Conservation (phyloP, 2,329 filamentous ascomycete genomes). For the Pseudogymnoascus sp. region DNA sequence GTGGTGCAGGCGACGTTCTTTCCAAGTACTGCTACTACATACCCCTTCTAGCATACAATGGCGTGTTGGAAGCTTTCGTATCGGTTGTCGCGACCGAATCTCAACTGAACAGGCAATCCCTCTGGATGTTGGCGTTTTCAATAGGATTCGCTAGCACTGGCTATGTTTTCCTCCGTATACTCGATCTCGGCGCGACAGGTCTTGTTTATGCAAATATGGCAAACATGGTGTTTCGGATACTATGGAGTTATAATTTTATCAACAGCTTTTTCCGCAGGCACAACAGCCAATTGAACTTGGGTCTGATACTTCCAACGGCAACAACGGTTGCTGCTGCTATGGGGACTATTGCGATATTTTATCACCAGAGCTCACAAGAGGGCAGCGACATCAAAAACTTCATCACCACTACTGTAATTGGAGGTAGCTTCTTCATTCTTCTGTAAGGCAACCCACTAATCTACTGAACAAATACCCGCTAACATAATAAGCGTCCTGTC, state of each 20-base stretch:
- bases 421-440: constrained; percentile 7
- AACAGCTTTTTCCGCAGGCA: constrained; percentile 47
- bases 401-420: not conserved
- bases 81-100: constrained; percentile 70
- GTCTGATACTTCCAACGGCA: constrained; percentile 36
- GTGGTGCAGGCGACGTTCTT: constrained; percentile 65
- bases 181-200: constrained; percentile 65
- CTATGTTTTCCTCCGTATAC: constrained; percentile 62
- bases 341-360: constrained; percentile 35
- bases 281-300: constrained; percentile 33
- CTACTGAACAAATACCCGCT: constrained; percentile 17
- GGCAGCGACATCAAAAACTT: constrained; percentile 3
- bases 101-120: constrained; percentile 67
- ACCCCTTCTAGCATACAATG: constrained; percentile 84
- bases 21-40: constrained; percentile 86
- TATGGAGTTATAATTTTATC: constrained; percentile 74
- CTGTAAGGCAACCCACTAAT: constrained; percentile 26
- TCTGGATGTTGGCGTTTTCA: constrained; percentile 80
- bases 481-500: constrained; percentile 37
- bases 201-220: constrained; percentile 80
- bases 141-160: constrained; percentile 65
- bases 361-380: not conserved
- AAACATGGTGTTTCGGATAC: constrained; percentile 79
- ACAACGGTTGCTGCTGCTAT: constrained; percentile 36
- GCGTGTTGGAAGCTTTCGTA: constrained; percentile 86